Evolutionary conservation across 2,329 filamentous ascomycete species (phyloP), one percentile per base, ranked within the genome.

Genomic region (Beauveria asiatica): DNA sequence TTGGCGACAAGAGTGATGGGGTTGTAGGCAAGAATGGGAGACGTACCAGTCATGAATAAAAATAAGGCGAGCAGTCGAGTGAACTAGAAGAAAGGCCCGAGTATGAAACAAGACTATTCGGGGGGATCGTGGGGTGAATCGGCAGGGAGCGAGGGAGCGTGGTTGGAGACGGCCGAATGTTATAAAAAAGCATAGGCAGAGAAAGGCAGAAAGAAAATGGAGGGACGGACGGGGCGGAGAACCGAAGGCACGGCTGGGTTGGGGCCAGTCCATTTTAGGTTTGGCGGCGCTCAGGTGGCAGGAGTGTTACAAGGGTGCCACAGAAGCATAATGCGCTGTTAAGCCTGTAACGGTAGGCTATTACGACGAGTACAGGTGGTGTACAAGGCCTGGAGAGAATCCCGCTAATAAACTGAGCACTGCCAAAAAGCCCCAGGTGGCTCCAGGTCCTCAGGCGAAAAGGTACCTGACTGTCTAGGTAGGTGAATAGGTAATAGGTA

Each of bases 11-110:
- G 49, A 56, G 56, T 65, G 64, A 63, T 44, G 46, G 52, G 48
- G 23, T 25, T 16, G 53, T 56, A 58, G 66, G 64, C 66, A 66
- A 67, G 60, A 64, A 68, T 66, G 62, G 64, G 65, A 61, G 62
- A 81, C 78, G 78, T 74, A 81, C 78, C 75, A 78, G 73, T 78
- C 76, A 80, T 79, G 71, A 76, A 78, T 71, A 67, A 71, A 75
- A 69, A 70, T 70, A 70, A 67, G 66, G 68, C 71, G 75, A 71
- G 71, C 70, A 74, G 69, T 69, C 67, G 56, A 61, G 62, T 54
- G 65, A 68, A 17, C 68, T 57, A 65, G 64, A 62, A 66, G 63
- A 63, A 65, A 64, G 63, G 59, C 4, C 33, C 13, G 25, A 57
- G 19, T 37, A 61, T 48, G 44, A 8, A 49, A n/a, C 49, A 37